Evolutionary conservation across 1,139 yeast species (phyloP), one percentile per base, ranked within the genome.

Genomic region (Saccharomyces hybrid): DNA sequence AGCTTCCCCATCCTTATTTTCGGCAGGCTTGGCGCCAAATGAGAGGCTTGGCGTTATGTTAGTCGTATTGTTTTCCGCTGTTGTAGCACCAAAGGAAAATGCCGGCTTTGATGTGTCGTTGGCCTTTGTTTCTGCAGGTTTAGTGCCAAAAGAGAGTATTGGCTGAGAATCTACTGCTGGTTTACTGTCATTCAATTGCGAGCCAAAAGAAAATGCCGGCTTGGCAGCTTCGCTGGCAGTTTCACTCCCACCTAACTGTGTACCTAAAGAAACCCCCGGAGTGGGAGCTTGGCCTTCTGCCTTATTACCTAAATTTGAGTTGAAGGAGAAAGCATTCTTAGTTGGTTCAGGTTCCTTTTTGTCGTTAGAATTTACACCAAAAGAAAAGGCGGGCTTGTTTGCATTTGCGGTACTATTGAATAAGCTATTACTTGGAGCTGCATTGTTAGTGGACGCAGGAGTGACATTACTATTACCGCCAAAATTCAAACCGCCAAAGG

Each of bases 211-310:
- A 50, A 41, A 28, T 30, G 56, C 26, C 16, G 50, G 46, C 47
- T 50, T 51, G 13, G 54, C 53, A 16, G 55, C 59, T 9, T 53
- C 59, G 46, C 58, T 59, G 53, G 57, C 61, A n/a, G 65, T 63
- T 20, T 55, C 57, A 7, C 57, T 52, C 42, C 53, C 34, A 11
- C 56, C 53, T 7, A 38, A 8, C 11, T 47, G 60, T 5, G 32
- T 9, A n/a, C 72, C 73, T 53, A 67, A 63, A 5, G 54, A 58
- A 52, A 64, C 65, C 5, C 66, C 63, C n/a, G 70, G 67, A 47
- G 53, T 56, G 8, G 52, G 52, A 46, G 38, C 53, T 26, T 54
- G 56, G 31, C 56, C 63, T 48, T 61, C 66, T 16, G 59, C 63
- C 44, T 47, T 28, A 50, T 53, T 6, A 52, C 34, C 16, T 14